Percentiles rank a stretch among this genome's conserved stretches.
These are phyloP conservation scores for Colletotrichum cuscutae DNA, from an alignment of 2,329 filamentous ascomycete genomes.

Conservation along the genomic window DNA sequence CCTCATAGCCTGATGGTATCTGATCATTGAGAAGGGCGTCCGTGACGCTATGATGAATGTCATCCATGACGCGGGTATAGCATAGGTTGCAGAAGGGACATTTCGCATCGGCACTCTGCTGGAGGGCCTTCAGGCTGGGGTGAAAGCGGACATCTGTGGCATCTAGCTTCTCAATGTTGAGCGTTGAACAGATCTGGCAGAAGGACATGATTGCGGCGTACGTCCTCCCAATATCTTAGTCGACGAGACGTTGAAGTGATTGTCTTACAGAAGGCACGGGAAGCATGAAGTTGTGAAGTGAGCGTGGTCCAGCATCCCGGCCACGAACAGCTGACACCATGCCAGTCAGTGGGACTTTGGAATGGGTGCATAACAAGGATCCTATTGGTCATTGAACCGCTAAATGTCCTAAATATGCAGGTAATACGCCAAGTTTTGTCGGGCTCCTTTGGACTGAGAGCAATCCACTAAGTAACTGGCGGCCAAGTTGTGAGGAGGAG, in stretches of 20 bases:
- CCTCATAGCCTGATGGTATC: background rate
- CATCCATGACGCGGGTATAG: background rate
- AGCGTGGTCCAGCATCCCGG: background rate
- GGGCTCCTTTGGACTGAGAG: background rate
- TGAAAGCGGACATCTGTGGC: slow-evolving; percentile 15
- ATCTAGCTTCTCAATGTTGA: background rate
- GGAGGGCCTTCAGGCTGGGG: background rate
- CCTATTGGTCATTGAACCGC: background rate
- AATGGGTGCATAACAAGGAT: background rate
- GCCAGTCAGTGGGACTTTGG: background rate
- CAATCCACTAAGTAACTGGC: background rate
- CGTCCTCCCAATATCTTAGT: background rate
- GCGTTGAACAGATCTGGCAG: background rate
- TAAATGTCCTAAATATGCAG: background rate
- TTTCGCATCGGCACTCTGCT: background rate
- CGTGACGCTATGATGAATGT: background rate
- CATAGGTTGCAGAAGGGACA: slow-evolving; percentile 10
- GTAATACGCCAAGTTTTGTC: background rate
- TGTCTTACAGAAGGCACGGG: background rate
- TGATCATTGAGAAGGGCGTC: background rate
- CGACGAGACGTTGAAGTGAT: background rate
- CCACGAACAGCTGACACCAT: background rate
- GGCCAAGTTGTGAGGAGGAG: background rate
- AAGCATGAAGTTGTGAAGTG: background rate
- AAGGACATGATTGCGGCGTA: background rate